Base-by-base conservation (phyloP, 2,329 filamentous ascomycete genomes). In the Claviceps cyperi region DNA sequence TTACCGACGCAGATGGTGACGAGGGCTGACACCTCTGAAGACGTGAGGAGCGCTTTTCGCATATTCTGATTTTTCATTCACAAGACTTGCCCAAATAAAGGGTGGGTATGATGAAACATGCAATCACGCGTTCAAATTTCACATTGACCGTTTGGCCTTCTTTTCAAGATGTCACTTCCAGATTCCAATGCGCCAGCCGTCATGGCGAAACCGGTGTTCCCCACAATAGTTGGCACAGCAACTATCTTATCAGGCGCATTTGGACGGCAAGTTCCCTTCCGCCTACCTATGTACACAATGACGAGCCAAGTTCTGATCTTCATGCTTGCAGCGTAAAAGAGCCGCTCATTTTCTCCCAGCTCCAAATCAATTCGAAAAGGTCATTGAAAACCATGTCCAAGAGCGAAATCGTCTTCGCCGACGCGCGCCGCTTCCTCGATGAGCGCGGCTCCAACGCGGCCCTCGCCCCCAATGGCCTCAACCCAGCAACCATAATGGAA, bases 401-500 rank as follows among this genome's bases (percentile, higher is more conserved):
- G 60, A 57, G 67, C 54, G 63, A 75, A 32, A 68, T 61, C 80
- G 89, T 71, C 66, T 82, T 83, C 64, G 89, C 89, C 62, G 89
- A 95, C 65, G 88, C 86, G 67, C 75, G 77, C 55, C 76, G 75
- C 59, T 83, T 94, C 65, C 84, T 97, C 64, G 91, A 97, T 70
- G 88, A 94, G 69, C 86, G 91, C 58, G 91, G 91, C 63, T 86
- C 86, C 63, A 74, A 72, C 13, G 86, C 83, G 44, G 69, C 81
- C 37, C 78, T 94, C 21, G 83, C 92, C 55, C 89, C 80, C 52
- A 83, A 91, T 64, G 89, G 89, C 53, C 84, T 94, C 61, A 96
- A 96, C 69, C 91, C 91, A 1, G 86, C 89, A n/a, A 90, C 86
- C 4, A 86, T 97, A 53, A 86, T 97, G 76, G 91, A 97, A 67